Evolutionary conservation across 768 basidiomycete species (phyloP), one percentile per base, ranked within the genome.

Genomic region (Cyclocybe aegerita): DNA sequence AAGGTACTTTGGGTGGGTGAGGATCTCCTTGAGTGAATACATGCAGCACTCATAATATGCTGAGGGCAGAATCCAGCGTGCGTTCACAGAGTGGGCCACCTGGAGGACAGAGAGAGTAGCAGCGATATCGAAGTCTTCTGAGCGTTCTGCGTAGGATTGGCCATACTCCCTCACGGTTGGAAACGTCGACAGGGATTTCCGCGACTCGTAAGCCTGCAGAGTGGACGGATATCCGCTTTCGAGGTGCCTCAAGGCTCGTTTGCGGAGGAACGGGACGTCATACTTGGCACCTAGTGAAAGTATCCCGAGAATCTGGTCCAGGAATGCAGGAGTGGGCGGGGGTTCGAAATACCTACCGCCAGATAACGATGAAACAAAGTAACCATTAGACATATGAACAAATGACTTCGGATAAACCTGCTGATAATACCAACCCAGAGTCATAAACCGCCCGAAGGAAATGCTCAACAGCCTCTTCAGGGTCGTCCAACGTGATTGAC

Each of bases 391-490:
- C 12, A 31, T 2, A 3, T 17, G 12, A n/a, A 44, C 4, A n/a
- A 40, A 23, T 10, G 10, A n/a, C n/a, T n/a, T 37, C 36, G 3
- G 36, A 37, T 37, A 4, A 15, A 7, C 11, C 36, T 11, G 15
- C 10, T 23, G 23, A 17, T 4, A 2, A 14, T 14, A 54, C 62
- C 40, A 8, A 61, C 62, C 56, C 58, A 0, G 55, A 44, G 43
- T 58, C 49, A 40, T 60, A 61, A n/a, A 64, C 29, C 0, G 62
- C 60, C 9, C 41, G 45, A 10, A 64, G 41, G 35, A 64, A 61
- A n/a, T 43, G 38, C 10, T 55, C 45, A 0, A 15, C 39, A 14
- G 54, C 51, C 7, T 48, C 11, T 0, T 44, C 34, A 10, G 49
- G 40, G 2, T 50, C 46, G 1, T 41, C 12, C 14, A 52, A n/a